phyloP scores from a whole-genome alignment of 257 asterid genomes.

The Nyctanthes arbortristis region DNA sequence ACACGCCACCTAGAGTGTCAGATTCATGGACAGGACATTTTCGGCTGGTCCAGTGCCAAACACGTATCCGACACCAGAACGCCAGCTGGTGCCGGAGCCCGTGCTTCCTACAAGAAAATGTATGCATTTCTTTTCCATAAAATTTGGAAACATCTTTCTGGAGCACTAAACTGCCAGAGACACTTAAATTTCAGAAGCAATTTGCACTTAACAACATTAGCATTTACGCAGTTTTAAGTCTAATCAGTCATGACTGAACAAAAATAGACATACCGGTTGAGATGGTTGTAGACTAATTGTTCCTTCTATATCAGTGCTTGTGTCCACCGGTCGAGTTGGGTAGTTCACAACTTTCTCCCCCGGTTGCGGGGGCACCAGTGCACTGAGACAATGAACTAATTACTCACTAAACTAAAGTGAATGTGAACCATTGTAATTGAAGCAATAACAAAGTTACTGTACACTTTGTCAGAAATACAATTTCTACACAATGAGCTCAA shows the following conservation, averaged over 20 bases:
- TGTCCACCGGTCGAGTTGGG: slow-evolving; percentile 94
- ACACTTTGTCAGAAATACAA: background rate
- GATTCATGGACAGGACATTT: too few species aligned
- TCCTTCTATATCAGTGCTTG: slow-evolving; percentile 90
- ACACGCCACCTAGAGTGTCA: too few species aligned
- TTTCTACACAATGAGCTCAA: background rate
- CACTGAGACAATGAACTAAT: slow-evolving; percentile 48
- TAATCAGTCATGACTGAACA: slow-evolving; percentile 18
- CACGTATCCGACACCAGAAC: too few species aligned
- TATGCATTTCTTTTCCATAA: too few species aligned
- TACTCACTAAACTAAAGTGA: slow-evolving; percentile 5
- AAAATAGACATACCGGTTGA: slow-evolving; percentile 62
- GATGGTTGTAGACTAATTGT: slow-evolving; percentile 93
- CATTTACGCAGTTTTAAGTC: slow-evolving; percentile 6
- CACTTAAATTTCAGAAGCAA: slow-evolving; percentile 19
- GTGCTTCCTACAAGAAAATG: too few species aligned
- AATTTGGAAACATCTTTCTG: background rate
- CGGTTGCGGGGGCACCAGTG: slow-evolving; percentile 84
- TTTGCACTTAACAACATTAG: slow-evolving; percentile 13
- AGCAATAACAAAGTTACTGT: slow-evolving; percentile 6
- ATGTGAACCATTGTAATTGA: slow-evolving; percentile 11
- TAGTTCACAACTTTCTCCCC: slow-evolving; percentile 91
- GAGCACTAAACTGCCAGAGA: slow-evolving; percentile 17
- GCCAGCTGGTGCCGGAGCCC: too few species aligned
- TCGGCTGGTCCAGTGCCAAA: too few species aligned